Evolutionary conservation across 306 rosid species (phyloP).

Genomic region (Inga laurina): DNA sequence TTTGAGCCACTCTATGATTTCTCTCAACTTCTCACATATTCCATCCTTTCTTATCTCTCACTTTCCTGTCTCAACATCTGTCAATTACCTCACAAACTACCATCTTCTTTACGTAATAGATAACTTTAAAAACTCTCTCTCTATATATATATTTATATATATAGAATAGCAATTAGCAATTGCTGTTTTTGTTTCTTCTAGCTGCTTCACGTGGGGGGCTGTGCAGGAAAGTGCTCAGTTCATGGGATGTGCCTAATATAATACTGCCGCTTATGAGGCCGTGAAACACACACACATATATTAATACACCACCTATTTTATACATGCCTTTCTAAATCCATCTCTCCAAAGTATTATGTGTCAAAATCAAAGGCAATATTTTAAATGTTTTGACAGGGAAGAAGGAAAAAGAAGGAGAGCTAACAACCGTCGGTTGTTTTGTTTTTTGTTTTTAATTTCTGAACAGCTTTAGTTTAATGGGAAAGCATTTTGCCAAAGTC

Average conservation of each 20-base stretch:
- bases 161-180: neutral
- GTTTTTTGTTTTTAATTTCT: neutral
- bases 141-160: neutral
- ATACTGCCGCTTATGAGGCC: neutral
- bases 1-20: slow-evolving; percentile 12
- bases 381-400: slow-evolving; percentile 23
- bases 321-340: slow-evolving; percentile 30
- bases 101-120: slow-evolving; percentile 14
- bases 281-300: neutral
- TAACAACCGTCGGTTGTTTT: slow-evolving; percentile 16
- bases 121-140: neutral
- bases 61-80: slow-evolving; percentile 29
- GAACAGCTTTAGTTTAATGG: slow-evolving; percentile 15
- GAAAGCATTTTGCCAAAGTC: slow-evolving; percentile 39
- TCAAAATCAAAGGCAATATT: slow-evolving; percentile 49
- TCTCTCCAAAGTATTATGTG: slow-evolving; percentile 37
- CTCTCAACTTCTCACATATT: neutral
- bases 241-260: slow-evolving; percentile 32
- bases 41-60: neutral
- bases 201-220: slow-evolving; percentile 54
- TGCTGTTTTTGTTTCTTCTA: slow-evolving; percentile 19
- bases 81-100: slow-evolving; percentile 9
- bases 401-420: neutral
- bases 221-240: slow-evolving; percentile 38
- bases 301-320: neutral